These are phyloP conservation scores for Pythium pectinolyticum DNA, from an alignment of 352 stramenopile species.

Conservation along the genomic window DNA sequence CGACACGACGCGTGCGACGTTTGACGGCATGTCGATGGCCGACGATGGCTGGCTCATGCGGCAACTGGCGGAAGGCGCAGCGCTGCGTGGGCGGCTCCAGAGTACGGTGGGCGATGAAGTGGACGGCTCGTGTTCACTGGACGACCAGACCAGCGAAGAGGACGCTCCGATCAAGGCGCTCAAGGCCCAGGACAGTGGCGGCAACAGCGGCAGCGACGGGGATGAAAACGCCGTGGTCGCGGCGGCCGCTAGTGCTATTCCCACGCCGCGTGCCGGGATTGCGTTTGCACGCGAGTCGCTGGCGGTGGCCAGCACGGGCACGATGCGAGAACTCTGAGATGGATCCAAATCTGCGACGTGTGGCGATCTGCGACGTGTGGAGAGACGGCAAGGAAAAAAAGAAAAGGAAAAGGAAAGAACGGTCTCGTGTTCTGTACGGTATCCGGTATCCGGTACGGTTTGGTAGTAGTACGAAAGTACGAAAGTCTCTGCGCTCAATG, in stretches of 20 bases:
- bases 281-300: slow-evolving; percentile 2
- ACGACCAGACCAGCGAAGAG: slow-evolving; percentile 62
- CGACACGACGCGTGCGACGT: slow-evolving; percentile 73
- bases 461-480: no score
- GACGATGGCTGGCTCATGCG: slow-evolving; percentile 84
- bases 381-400: no score
- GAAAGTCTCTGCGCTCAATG: no score
- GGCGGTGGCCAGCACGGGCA: not conserved
- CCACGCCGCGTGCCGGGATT: not conserved
- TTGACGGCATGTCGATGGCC: slow-evolving; percentile 78
- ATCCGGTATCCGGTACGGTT: no score
- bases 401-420: no score
- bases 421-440: no score
- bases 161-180: slow-evolving; percentile 42
- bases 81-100: slow-evolving; percentile 68
- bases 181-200: slow-evolving; percentile 51
- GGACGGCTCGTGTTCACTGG: slow-evolving; percentile 36
- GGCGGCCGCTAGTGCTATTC: no score
- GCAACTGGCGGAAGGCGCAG: slow-evolving; percentile 73
- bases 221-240: slow-evolving; percentile 42
- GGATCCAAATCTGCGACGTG: not conserved
- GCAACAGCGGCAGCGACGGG: slow-evolving; percentile 62
- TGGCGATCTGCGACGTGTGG: no score
- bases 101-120: slow-evolving; percentile 46
- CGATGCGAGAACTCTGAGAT: slow-evolving; percentile 1